Percentiles rank a stretch among this genome's conserved stretches.
Evolutionary conservation across 2,329 filamentous ascomycete species (phyloP).

Genomic region (Pseudogymnoascus sp.): DNA sequence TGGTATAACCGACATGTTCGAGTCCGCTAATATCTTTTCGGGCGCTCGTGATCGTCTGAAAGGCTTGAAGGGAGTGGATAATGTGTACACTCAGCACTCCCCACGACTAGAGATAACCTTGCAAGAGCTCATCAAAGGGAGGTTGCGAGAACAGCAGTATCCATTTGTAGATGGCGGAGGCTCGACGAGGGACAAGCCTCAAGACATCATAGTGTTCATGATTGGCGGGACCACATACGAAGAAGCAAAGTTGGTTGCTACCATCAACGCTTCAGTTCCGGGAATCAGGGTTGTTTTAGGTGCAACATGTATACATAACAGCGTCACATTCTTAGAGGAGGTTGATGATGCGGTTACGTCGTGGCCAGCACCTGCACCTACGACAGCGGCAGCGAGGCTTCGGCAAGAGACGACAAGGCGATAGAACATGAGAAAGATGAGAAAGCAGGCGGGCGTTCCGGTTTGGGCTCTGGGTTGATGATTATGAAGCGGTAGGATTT

Average conservation of each 20-base stretch:
- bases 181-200: conserved; percentile 85
- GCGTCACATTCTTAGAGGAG: conserved; percentile 79
- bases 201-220: conserved; percentile 93
- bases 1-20: conserved; percentile 86
- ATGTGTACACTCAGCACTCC: conserved; percentile 97
- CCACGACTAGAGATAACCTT: conserved; percentile 79
- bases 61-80: conserved; percentile 93
- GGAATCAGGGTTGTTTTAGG: conserved; percentile 85
- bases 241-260: conserved; percentile 92
- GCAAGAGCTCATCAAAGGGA: conserved; percentile 88
- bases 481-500: conserved; percentile 2
- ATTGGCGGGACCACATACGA: conserved; percentile 92
- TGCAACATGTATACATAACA: conserved; percentile 83
- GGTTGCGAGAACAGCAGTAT: conserved; percentile 77
- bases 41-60: conserved; percentile 83
- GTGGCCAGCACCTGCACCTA: conserved; percentile 63
- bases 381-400: conserved; percentile 28
- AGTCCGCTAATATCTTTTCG: conserved; percentile 83
- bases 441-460: not conserved
- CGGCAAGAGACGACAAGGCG: conserved; percentile 27
- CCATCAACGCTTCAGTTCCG: conserved; percentile 83
- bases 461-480: not conserved
- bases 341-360: conserved; percentile 79
- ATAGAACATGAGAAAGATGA: conserved; percentile 12
- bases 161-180: conserved; percentile 88